Evolutionary conservation across 2,329 filamentous ascomycete genomes (phyloP), one percentile per base, ranked within the genome.

Genomic region (Beauveria bassiana): DNA sequence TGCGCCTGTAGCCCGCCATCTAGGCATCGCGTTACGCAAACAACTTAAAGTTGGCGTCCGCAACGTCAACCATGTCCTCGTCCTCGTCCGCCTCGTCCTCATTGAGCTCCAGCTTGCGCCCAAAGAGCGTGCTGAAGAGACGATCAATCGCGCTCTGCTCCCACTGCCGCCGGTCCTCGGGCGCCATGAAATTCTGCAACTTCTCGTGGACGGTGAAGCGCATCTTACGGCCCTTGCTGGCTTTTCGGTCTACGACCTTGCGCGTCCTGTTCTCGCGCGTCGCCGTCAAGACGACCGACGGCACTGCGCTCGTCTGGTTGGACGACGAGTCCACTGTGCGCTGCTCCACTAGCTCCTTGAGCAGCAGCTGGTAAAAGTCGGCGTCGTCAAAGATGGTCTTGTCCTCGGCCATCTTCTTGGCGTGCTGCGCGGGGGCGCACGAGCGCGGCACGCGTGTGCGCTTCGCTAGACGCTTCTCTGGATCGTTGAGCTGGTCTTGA

Each of bases 101-200:
- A 51, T 83, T 79, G 61, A 92, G 75, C 67, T 81, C 78, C 70
- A 88, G 80, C 72, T 85, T 87, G 69, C 88, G 86, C 0, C 90
- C 90, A 65, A 93, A 84, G 65, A 93, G 73, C 28, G 87, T 88
- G 16, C 86, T 86, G 71, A 93, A 93, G 73, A 93, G 85, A 62
- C 85, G 76, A 68, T 95, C 90, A 63, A 91, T 85, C 61, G 93
- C 91, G 63, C 85, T 82, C 66, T 88, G 86, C 64, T 90, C 89
- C 95, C 95, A 99, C 18, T 74, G 75, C 3, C 88, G 82, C 59
- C 90, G 81, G 71, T 96, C 90, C 72, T 97, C 91, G 0, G 92
- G 87, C 12, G 93, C 93, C 92, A 97, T 97, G 71, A 98, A 98
- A 74, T 97, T 97, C 77, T 96, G 91, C 70, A 99, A 75, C 79